These are phyloP conservation scores for Debaryomyces psychrophilus DNA, from an alignment of 1,139 yeast species.

Conservation along the genomic window DNA sequence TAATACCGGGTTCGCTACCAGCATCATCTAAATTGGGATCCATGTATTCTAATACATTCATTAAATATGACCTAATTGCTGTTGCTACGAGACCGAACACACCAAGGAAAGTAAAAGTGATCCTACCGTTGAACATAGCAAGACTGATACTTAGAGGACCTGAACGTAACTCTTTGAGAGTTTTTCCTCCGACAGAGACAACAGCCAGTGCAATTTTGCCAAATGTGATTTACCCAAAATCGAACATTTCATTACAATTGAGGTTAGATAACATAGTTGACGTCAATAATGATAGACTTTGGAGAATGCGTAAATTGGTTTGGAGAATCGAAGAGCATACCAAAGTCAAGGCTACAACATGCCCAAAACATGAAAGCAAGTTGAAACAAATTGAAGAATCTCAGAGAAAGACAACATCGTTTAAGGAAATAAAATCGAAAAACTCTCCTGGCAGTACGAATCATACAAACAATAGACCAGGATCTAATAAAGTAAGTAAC, in stretches of 20 bases:
- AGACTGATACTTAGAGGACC: constrained; percentile 82
- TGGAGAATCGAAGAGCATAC: constrained; percentile 92
- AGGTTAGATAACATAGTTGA: constrained; percentile 76
- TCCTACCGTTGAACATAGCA: constrained; percentile 73
- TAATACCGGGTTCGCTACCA: constrained; percentile 89
- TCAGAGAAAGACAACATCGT: constrained; percentile 29
- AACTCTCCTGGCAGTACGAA: constrained; percentile 10
- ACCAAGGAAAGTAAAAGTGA: constrained; percentile 40
- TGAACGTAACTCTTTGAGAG: constrained; percentile 83
- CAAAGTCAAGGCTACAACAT: constrained; percentile 60
- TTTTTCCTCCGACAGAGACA: constrained; percentile 94
- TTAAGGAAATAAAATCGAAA: constrained; percentile 17
- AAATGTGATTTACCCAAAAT: constrained; percentile 84
- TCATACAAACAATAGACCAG: constrained; percentile 7
- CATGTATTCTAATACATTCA: constrained; percentile 53
- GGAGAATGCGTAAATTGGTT: constrained; percentile 88
- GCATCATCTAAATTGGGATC: constrained; percentile 69
- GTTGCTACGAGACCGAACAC: constrained; percentile 35
- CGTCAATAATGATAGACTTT: constrained; percentile 58
- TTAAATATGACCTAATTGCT: constrained; percentile 78
- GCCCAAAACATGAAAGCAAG: constrained; percentile 56
- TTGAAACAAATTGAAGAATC: constrained; percentile 50
- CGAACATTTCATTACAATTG: constrained; percentile 80
- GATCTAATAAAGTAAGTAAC: constrained; percentile 20
- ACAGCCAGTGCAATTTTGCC: constrained; percentile 87